A percentile compares a stretch with the other conserved stretches of the same genome.
Evolutionary conservation across 805 yeast species (phyloP).

Genomic region (Metschnikowia lochheadii): DNA sequence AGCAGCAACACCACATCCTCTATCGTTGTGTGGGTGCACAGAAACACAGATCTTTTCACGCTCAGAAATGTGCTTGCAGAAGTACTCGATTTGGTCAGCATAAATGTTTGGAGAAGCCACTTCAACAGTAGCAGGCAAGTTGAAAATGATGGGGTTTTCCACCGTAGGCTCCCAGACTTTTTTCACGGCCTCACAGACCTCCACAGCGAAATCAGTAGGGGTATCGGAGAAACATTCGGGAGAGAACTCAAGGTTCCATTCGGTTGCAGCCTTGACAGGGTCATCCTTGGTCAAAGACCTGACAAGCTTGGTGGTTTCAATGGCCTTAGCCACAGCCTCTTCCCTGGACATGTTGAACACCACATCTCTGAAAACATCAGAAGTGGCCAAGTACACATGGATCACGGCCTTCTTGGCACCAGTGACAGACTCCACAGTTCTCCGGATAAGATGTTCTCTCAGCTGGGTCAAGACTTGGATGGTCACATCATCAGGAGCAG

Average conservation of each 20-base stretch:
- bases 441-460: slow-evolving; percentile 67
- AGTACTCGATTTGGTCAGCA: slow-evolving; percentile 79
- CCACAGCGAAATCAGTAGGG: slow-evolving; percentile 67
- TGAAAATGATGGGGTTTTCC: slow-evolving; percentile 71
- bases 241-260: slow-evolving; percentile 70
- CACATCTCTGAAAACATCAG: slow-evolving; percentile 69
- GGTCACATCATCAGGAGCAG: slow-evolving; percentile 70
- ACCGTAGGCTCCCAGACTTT: slow-evolving; percentile 75
- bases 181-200: slow-evolving; percentile 77
- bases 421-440: slow-evolving; percentile 68
- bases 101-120: slow-evolving; percentile 71
- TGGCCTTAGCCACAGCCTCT: slow-evolving; percentile 66
- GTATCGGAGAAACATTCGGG: slow-evolving; percentile 79
- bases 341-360: slow-evolving; percentile 69
- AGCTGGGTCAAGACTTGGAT: slow-evolving; percentile 74
- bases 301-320: slow-evolving; percentile 65
- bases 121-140: slow-evolving; percentile 79
- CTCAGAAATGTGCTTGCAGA: slow-evolving; percentile 61
- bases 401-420: slow-evolving; percentile 73
- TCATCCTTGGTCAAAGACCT: slow-evolving; percentile 71
- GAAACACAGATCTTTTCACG: slow-evolving; percentile 70
- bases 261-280: slow-evolving; percentile 57
- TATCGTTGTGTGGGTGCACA: slow-evolving; percentile 72
- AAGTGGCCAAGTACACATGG: slow-evolving; percentile 73
- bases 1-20: slow-evolving; percentile 85